Evolutionary conservation across 768 basidiomycete species (phyloP), one percentile per base, ranked within the genome.

Genomic region (Lactifluus hygrophoroides): DNA sequence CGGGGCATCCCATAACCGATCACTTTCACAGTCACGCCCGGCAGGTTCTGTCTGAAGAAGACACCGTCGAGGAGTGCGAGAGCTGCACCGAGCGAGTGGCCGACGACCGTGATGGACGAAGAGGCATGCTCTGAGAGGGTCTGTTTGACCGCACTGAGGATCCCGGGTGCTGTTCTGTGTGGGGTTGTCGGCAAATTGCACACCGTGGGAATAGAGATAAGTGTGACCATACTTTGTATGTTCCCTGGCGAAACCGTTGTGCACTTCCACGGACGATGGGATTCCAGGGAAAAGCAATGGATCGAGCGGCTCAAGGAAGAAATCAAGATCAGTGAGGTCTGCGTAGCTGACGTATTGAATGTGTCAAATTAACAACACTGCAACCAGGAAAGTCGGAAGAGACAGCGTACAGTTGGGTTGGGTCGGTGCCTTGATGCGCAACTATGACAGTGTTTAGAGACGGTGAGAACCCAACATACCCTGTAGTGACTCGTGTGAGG

Each of bases 381-480:
- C n/a, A 10, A 21, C 1, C 14, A 11, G 27, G 14, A 16, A 35
- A n/a, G 7, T 23, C 19, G 11, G 14, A 44, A 25, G 38, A 16
- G 3, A 14, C 13, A 0, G 55, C 70, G 54, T 34, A 73, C 73
- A 75, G 43, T 45, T 70, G 23, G 9, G 28, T 48, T 17, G 70
- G 62, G 47, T 76, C 63, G 6, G 74, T 75, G 9, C 74, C 74
- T 54, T 75, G 71, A 60, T 76, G 73, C 7, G 70, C 65, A 3
- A 75, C 74, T 38, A 75, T 68, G 40, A 73, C 69, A 0, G 64
- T 69, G 23, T 66, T 51, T 32, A 76, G 64, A 1, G 60, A 66
- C 0, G 78, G 74, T 56, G 76, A 76, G 59, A 71, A 81, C n/a
- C 80, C 80, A 28, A 82, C 80, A 53, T 70, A 80, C 80, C 79